Base-by-base conservation (phyloP, 1,139 yeast species). In the Candida sanyaensis region DNA sequence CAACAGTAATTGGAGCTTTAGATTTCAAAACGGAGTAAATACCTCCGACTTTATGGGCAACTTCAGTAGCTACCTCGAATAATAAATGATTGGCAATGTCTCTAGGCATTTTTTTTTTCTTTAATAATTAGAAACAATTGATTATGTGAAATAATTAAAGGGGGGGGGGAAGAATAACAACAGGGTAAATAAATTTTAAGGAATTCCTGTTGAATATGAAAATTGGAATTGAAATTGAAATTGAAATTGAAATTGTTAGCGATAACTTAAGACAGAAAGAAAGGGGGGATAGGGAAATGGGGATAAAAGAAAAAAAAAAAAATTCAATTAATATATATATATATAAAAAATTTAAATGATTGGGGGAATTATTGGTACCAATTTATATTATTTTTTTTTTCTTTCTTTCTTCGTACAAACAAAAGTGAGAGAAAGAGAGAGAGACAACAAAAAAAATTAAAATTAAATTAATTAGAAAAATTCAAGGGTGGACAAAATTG, bases 21-120 rank as follows among this genome's bases (percentile, higher is more conserved):
- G 97, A 89, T 68, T 93, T 93, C 64, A 93, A 80, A 49, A 93
- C 99, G 28, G 98, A 91, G 73, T 93, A 93, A 66, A 93, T 93
- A 44, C 99, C 99, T 46, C 99, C 99, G 28, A 93, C 98, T 60
- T 96, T 81, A 75, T 93, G 92, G 61, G 98, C 98, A 44, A 93
- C 98, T 68, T 93, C 99, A 4, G 99, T 93, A 55, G 99, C 96
- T 47, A 90, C 88, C 71, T 93, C 99, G 63, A 93, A 91, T 46
- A 93, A 79, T 50, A 91, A 76, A 64, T 91, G 97, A 66, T 89
- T 87, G 59, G 86, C 82, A 55, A 86, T 78, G 68, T 86, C 90
- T 72, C 93, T 81, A 32, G 86, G 73, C 92, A 86, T 86, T 36
- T 26, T 6, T 46, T n/a, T n/a, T n/a, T n/a, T n/a, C n/a, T n/a